Conservation (phyloP, 495 filamentous ascomycete genomes). For the Daldinia concentrica region DNA sequence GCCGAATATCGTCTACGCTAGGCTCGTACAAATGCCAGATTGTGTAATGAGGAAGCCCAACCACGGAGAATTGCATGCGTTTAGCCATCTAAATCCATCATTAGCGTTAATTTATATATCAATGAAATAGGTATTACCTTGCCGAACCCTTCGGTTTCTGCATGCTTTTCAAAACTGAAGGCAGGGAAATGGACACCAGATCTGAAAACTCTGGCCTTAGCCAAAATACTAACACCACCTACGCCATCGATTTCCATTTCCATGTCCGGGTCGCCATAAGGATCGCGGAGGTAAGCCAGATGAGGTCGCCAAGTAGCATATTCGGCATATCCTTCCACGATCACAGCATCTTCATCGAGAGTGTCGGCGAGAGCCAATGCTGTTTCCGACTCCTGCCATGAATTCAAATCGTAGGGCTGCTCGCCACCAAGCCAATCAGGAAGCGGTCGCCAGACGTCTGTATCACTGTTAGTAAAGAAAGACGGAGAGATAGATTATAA, state of each 20-base stretch:
- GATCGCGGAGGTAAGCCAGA: conserved; percentile 95
- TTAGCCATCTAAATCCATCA: conserved; percentile 82
- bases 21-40: conserved; percentile 99
- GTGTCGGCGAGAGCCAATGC: conserved; percentile 93
- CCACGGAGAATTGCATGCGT: conserved; percentile 94
- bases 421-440: conserved; percentile 99
- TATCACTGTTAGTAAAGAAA: conserved; percentile 14
- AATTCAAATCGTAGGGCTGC: conserved; percentile 98
- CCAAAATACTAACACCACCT: conserved; percentile 95
- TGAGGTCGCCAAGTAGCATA: conserved; percentile 99
- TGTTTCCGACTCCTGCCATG: conserved; percentile 99
- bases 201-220: conserved; percentile 94
- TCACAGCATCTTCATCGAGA: conserved; percentile 97
- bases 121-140: conserved; percentile 70
- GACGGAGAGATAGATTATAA: not conserved
- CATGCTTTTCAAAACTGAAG: conserved; percentile 98
- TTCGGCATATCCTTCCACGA: conserved; percentile 99
- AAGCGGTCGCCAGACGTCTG: conserved; percentile 98
- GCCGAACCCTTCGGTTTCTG: conserved; percentile 97
- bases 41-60: conserved; percentile 96
- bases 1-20: conserved; percentile 93
- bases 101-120: conserved; percentile 45
- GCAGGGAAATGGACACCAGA: conserved; percentile 97
- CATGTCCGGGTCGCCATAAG: conserved; percentile 97
- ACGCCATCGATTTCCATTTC: conserved; percentile 99